phyloP scores from a whole-genome alignment of 148 eudicot genomes.

The Camellia lanceoleosa region DNA sequence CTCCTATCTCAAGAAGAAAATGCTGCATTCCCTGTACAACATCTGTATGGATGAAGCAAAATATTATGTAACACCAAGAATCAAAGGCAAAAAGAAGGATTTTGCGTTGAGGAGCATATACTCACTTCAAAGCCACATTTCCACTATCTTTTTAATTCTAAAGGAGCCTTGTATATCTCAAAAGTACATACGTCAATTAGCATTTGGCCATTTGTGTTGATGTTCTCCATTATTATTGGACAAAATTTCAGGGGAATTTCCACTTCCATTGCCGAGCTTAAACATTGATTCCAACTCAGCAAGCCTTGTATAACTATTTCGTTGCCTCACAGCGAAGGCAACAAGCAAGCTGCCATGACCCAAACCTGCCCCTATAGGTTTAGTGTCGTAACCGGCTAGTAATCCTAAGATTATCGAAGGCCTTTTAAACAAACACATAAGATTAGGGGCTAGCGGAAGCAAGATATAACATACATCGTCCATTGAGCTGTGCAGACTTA shows the following conservation, averaged over 20 bases:
- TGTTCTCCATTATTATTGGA: slow-evolving; percentile 75
- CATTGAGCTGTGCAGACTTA: too few species aligned
- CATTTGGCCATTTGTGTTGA: slow-evolving; percentile 70
- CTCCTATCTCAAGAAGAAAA: slow-evolving; percentile 66
- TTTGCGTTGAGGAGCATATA: slow-evolving; percentile 17
- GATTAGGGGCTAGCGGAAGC: too few species aligned
- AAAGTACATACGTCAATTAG: slow-evolving; percentile 56
- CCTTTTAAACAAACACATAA: too few species aligned
- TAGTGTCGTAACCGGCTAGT: too few species aligned
- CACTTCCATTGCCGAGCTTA: slow-evolving; percentile 96
- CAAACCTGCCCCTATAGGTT: too few species aligned
- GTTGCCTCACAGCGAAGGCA: slow-evolving; percentile 38
- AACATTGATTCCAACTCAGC: slow-evolving; percentile 64
- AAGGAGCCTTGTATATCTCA: not conserved
- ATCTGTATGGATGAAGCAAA: slow-evolving; percentile 12
- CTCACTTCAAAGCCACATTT: not conserved
- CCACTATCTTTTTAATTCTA: slow-evolving; percentile 21
- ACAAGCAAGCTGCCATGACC: not conserved
- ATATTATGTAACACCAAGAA: not conserved
- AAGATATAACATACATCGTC: too few species aligned
- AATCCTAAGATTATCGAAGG: too few species aligned
- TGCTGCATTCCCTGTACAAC: slow-evolving; percentile 57
- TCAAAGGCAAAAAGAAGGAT: not conserved
- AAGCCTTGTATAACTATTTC: slow-evolving; percentile 45
- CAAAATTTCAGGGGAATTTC: slow-evolving; percentile 70